Evolutionary conservation across 257 asterid species (phyloP), one percentile per base, ranked within the genome.

Genomic region (Salvia rosmarinus): DNA sequence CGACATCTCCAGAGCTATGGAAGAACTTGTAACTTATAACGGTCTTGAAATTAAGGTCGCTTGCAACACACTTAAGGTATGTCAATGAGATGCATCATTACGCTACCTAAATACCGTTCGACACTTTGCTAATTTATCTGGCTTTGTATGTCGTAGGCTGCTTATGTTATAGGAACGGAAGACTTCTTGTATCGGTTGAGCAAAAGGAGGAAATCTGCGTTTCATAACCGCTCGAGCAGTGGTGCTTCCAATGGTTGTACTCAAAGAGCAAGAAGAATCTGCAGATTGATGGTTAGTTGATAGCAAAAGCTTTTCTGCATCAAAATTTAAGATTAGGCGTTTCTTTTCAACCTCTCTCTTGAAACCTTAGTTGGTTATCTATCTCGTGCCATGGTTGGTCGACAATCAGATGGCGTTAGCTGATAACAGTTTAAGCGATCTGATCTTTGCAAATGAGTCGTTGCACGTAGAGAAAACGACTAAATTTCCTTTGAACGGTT

Each of bases 101-200:
- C n/a, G n/a, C n/a, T n/a, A n/a, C n/a, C n/a, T n/a, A n/a, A n/a
- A n/a, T n/a, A n/a, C n/a, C n/a, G n/a, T n/a, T n/a, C n/a, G n/a
- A n/a, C n/a, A n/a, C n/a, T n/a, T n/a, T n/a, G n/a, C n/a, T n/a
- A n/a, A n/a, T n/a, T 39, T 69, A 40, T 43, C 6, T 60, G 51
- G 65, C 66, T 65, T 71, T 50, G 73, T 35, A 54, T 51, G 73
- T 23, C 68, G 28, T 75, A 95, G 98, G 89, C 86, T 14, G 79
- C 84, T 12, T 95, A 89, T 76, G 96, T 89, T 34, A 74, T 90
- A 57, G 93, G 82, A 83, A 85, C 99, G 1, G 97, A 87, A 75
- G 99, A 95, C 81, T 81, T 74, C 74, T 72, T 95, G 88, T 83
- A 73, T 34, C 87, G 95, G 58, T 72, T 40, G 70, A 78, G 78